Evolutionary conservation across 108 stramenopile species (phyloP), one percentile per base, ranked within the genome.

Genomic region (Nitzschia putrida): DNA sequence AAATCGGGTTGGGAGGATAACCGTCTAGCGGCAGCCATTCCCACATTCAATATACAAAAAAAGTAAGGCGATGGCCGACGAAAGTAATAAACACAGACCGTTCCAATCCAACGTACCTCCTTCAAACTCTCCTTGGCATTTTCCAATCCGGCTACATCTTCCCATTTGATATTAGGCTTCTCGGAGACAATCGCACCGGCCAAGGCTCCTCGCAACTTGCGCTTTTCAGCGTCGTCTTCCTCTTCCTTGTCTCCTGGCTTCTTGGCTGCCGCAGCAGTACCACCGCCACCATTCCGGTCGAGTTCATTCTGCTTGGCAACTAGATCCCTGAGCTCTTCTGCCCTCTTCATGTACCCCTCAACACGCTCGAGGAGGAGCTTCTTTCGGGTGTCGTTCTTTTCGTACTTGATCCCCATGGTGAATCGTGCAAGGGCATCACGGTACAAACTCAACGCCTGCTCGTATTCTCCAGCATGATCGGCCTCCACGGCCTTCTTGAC

Each of bases 311-410:
- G 88, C 58, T 90, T 87, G 42, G 84, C 78, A 41, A 95, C 38
- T 69, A 89, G 81, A 57, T 94, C 90, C 29, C 95, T 83, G 40
- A 99, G 80, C 59, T 96, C 96, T 80, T 99, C 99, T 3, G 99
- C 99, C 23, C 99, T 92, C 54, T 97, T 94, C 97, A 99, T 97
- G 84, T 99, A 99, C 0, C 97, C 99, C 57, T 97, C 96, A 12
- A 97, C 97, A 16, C 95, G 81, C 69, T 95, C 88, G 34, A 88
- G 47, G 22, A 98, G 84, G n/a, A 95, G 91, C 52, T 89, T 92
- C 74, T 91, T 95, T 12, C 95, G 79, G 9, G 91, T 82, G 60
- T 94, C 90, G 79, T 98, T 99, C 87, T 96, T 93, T 81, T 98
- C 98, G 72, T 98, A 97, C 80, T 99, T 99, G 34, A 99, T 76